Percentiles rank a stretch among this genome's conserved stretches.
These are phyloP conservation scores for Wickerhamia fluorescens DNA, from an alignment of 805 yeast genomes.

Conservation along the genomic window DNA sequence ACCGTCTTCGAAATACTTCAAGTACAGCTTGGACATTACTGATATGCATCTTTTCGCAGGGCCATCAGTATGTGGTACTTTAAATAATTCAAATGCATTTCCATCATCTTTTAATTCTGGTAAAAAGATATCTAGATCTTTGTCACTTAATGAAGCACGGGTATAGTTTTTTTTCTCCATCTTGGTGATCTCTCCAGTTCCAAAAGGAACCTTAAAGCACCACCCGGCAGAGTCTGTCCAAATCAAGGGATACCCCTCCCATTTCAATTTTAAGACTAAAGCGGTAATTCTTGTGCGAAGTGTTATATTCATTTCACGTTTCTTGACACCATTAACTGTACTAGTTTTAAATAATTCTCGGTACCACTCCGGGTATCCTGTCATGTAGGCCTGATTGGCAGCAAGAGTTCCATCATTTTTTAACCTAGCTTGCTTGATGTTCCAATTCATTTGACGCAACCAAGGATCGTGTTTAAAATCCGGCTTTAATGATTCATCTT, in stretches of 20 bases:
- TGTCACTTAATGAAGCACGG: constrained; percentile 20
- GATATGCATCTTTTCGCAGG: constrained; percentile 64
- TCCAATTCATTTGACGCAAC: constrained; percentile 89
- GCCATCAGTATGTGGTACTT: constrained; percentile 87
- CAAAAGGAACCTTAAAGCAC: constrained; percentile 65
- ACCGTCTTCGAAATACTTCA: constrained; percentile 66
- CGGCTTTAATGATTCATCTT: constrained; percentile 25
- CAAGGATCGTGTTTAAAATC: constrained; percentile 67
- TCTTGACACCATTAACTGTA: constrained; percentile 23
- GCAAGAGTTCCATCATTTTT: constrained; percentile 65
- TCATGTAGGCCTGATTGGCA: constrained; percentile 66
- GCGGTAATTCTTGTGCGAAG: constrained; percentile 74
- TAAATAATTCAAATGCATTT: constrained; percentile 40
- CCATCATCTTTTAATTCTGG: constrained; percentile 18
- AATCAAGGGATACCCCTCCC: constrained; percentile 78
- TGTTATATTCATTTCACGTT: constrained; percentile 48
- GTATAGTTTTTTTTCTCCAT: constrained; percentile 35
- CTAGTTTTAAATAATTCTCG: constrained; percentile 42
- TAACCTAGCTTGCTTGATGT: constrained; percentile 47
- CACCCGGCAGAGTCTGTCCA: constrained; percentile 84
- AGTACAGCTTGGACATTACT: constrained; percentile 70
- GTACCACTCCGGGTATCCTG: constrained; percentile 95
- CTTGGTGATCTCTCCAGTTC: constrained; percentile 20
- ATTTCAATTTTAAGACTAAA: constrained; percentile 62
- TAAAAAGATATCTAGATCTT: constrained; percentile 18